These are phyloP conservation scores for Leishmania arabica DNA, from an alignment of 208 protist genomes.

Conservation along the genomic window DNA sequence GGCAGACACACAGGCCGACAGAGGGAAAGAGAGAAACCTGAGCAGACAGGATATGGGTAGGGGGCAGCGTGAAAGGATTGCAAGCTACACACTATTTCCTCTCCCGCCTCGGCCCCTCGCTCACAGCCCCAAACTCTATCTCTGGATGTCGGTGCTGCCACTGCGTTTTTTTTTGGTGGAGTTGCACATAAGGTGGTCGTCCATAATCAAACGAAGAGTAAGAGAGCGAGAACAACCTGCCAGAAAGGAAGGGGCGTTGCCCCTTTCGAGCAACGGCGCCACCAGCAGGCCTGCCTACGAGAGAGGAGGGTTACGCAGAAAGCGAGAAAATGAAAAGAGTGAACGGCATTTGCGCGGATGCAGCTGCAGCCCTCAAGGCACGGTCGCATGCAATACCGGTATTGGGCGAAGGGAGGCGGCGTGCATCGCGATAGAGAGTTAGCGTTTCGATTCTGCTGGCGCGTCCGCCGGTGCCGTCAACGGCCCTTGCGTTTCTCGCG, in stretches of 20 bases:
- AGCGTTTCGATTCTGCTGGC: not conserved
- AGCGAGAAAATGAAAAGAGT: not conserved
- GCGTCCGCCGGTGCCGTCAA: constrained; percentile 11
- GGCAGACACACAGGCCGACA: not conserved
- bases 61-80: not conserved
- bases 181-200: too few species aligned
- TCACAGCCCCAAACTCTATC: not conserved
- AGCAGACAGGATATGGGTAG: too few species aligned
- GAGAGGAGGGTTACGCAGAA: not conserved
- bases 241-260: not conserved
- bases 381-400: too few species aligned
- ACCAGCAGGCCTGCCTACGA: not conserved
- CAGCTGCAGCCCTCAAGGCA: not conserved
- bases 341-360: not conserved
- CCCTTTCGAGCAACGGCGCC: not conserved
- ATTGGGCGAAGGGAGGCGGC: not conserved
- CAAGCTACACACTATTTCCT: not conserved
- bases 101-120: not conserved
- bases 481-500: constrained; percentile 53
- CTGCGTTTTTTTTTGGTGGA: not conserved
- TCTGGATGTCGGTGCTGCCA: not conserved
- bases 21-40: not conserved
- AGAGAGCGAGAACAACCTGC: not conserved
- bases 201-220: not conserved
- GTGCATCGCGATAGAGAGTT: not conserved